phyloP scores from a whole-genome alignment of 345 rosid species.

The Eucalyptus albens region DNA sequence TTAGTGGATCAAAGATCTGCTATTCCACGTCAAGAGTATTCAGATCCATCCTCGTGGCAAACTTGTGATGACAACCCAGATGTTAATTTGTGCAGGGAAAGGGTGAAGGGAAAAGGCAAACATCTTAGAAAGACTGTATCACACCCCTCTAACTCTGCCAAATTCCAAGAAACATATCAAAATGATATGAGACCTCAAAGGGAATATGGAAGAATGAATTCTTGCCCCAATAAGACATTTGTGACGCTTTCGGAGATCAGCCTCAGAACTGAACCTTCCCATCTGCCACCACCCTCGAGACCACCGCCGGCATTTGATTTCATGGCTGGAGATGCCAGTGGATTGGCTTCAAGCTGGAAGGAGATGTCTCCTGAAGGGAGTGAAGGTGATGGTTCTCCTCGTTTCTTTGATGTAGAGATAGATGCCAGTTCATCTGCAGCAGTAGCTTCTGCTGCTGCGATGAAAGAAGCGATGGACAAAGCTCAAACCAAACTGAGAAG shows the following conservation, averaged over 20 bases:
- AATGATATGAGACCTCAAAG: constrained; percentile 13
- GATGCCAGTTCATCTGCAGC: constrained; percentile 81
- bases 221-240: constrained; percentile 35
- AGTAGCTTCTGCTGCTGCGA: constrained; percentile 55
- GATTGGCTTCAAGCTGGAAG: constrained; percentile 17
- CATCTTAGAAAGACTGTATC: constrained; percentile 30
- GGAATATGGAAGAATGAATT: constrained; percentile 17
- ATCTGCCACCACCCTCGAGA: constrained; percentile 79
- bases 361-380: constrained; percentile 27
- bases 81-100: constrained; percentile 11
- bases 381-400: constrained; percentile 38
- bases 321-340: constrained; percentile 14
- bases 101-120: constrained; percentile 7
- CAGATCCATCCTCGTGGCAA: constrained; percentile 4
- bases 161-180: constrained; percentile 7
- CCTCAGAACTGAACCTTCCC: constrained; percentile 68
- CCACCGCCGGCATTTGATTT: constrained; percentile 49
- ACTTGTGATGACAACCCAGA: constrained; percentile 13
- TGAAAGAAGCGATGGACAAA: constrained; percentile 68
- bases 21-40: constrained; percentile 3
- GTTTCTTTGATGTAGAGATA: constrained; percentile 85
- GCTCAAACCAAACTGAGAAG: constrained; percentile 68
- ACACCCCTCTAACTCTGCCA: constrained; percentile 8
- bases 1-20: constrained; percentile 35
- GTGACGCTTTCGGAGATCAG: constrained; percentile 69